These are phyloP conservation scores for Niveomyces coronatus DNA, from an alignment of 2,329 filamentous ascomycete genomes.

Conservation along the genomic window DNA sequence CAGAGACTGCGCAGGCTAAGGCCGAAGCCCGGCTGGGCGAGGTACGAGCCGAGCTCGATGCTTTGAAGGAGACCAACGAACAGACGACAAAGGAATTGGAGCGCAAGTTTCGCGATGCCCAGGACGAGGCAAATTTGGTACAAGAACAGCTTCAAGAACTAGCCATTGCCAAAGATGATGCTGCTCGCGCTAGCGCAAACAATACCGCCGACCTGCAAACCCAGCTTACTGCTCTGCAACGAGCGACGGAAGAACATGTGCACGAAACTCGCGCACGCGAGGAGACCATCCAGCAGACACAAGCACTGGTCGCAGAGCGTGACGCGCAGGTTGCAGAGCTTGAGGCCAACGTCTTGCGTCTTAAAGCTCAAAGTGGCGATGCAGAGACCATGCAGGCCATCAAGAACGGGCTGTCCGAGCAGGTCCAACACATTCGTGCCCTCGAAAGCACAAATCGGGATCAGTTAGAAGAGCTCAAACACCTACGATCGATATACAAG, in stretches of 20 bases:
- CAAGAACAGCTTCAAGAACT: slow-evolving; percentile 76
- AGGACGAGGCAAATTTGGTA: slow-evolving; percentile 62
- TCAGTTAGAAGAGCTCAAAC: slow-evolving; percentile 67
- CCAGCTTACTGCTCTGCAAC: slow-evolving; percentile 35
- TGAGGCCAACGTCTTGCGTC: slow-evolving; percentile 70
- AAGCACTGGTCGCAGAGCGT: slow-evolving; percentile 56
- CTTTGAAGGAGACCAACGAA: slow-evolving; percentile 38
- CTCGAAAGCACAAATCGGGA: slow-evolving; percentile 75
- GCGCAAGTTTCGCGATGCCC: slow-evolving; percentile 55
- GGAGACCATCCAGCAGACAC: slow-evolving; percentile 45
- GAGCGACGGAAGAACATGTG: slow-evolving; percentile 46
- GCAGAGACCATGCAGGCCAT: slow-evolving; percentile 77
- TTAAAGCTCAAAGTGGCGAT: slow-evolving; percentile 82
- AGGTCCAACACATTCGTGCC: slow-evolving; percentile 80
- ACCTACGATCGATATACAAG: slow-evolving; percentile 70
- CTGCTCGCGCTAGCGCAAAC: slow-evolving; percentile 50
- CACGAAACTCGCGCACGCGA: slow-evolving; percentile 48
- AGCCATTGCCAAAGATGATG: slow-evolving; percentile 53
- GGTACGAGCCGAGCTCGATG: slow-evolving; percentile 40
- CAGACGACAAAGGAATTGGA: slow-evolving; percentile 56
- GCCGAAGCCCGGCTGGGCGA: slow-evolving; percentile 39
- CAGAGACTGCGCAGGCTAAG: slow-evolving; percentile 44
- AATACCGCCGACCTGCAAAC: slow-evolving; percentile 44
- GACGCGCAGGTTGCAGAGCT: slow-evolving; percentile 63
- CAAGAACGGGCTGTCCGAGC: slow-evolving; percentile 78